Evolutionary conservation across 768 basidiomycete species (phyloP).

Genomic region (Psilocybe azurescens): DNA sequence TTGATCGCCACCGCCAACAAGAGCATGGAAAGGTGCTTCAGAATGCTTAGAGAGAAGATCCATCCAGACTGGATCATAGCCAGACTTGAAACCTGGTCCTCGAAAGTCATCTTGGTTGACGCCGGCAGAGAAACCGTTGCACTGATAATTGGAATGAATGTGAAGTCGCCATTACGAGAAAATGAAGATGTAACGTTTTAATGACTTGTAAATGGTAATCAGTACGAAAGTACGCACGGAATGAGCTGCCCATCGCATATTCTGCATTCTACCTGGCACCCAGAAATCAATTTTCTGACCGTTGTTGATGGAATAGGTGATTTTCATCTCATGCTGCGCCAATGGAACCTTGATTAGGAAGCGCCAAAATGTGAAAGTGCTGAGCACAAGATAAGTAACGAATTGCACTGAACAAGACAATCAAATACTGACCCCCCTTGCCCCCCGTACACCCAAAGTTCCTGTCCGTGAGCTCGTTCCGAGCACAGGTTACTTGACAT

Average conservation of each 20-base stretch:
- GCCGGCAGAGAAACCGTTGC: conserved; percentile 89
- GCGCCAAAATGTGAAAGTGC: conserved; percentile 93
- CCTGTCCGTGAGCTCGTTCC: conserved; percentile 60
- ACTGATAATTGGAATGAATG: conserved; percentile 43
- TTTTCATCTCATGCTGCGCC: conserved; percentile 68
- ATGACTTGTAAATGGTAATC: background rate
- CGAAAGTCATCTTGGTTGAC: conserved; percentile 89
- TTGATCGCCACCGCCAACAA: conserved; percentile 95
- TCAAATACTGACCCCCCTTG: conserved; percentile 49
- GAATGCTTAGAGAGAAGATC: conserved; percentile 88
- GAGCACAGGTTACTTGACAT: conserved; percentile 34
- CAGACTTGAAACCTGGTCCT: conserved; percentile 78
- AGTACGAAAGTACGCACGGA: conserved; percentile 55
- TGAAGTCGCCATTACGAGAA: background rate
- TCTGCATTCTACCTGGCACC: conserved; percentile 80
- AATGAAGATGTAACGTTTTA: background rate
- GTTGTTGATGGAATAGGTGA: conserved; percentile 83
- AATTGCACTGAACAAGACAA: conserved; percentile 6
- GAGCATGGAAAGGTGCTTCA: conserved; percentile 82
- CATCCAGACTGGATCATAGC: conserved; percentile 92
- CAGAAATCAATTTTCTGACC: conserved; percentile 81
- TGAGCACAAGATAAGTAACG: conserved; percentile 31
- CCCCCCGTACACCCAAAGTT: conserved; percentile 73
- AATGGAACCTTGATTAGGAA: conserved; percentile 88
- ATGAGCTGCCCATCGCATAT: conserved; percentile 91